A percentile compares a stretch with the other conserved stretches of the same genome.
phyloP scores from a whole-genome alignment of 257 asterid species.

The Fraxinus americana region DNA sequence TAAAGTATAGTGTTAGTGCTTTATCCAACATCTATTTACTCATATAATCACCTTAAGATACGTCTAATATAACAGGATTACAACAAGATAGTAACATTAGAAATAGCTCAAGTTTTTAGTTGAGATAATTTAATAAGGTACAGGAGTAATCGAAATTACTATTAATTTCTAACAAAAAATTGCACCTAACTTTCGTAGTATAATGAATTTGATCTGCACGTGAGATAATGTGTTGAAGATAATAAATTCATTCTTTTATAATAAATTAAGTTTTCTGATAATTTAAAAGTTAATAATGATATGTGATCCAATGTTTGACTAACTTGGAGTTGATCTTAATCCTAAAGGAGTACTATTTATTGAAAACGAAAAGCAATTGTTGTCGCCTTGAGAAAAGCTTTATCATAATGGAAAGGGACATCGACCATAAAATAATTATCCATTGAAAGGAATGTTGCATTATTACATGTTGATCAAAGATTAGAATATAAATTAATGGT shows the following conservation, averaged over 20 bases:
- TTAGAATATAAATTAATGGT: background rate
- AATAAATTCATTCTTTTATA: too few relatives aligned
- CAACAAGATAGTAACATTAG: background rate
- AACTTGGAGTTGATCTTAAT: background rate
- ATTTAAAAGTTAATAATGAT: background rate
- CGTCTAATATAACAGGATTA: background rate
- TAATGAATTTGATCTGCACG: background rate
- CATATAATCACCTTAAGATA: background rate
- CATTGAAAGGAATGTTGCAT: background rate
- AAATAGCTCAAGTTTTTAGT: background rate
- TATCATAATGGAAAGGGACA: background rate
- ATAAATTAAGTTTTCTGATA: too few relatives aligned
- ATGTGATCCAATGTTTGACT: background rate
- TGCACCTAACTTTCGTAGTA: too few relatives aligned
- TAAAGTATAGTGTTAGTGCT: constrained; percentile 27
- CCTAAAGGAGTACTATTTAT: background rate
- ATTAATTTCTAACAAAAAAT: too few relatives aligned
- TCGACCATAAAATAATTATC: background rate
- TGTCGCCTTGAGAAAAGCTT: background rate
- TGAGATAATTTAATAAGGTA: background rate
- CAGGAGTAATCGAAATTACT: too few relatives aligned
- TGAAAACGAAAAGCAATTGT: background rate
- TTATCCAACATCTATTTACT: constrained; percentile 16
- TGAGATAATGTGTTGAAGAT: background rate
- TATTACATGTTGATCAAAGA: background rate